Evolutionary conservation across 768 basidiomycete genomes (phyloP), one percentile per base, ranked within the genome.

Genomic region (Leccinellum rugosiceps): DNA sequence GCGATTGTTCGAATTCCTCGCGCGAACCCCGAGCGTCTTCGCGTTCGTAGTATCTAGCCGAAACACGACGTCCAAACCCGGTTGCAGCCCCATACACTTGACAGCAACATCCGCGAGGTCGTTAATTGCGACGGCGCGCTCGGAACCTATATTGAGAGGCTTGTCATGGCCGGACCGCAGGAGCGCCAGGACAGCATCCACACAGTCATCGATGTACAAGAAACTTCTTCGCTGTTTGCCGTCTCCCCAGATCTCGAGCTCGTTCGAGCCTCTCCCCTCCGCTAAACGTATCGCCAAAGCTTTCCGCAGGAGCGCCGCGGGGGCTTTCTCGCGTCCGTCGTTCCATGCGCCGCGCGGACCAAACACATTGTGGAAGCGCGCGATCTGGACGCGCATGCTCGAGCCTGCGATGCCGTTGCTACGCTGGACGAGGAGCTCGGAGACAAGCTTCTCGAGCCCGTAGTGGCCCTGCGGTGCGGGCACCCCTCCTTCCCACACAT

Each of bases 331-430:
- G 10, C 76, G 76, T 0, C 85, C 85, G 35, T 77, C 73, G 49
- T 67, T 71, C 81, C 81, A 85, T 1, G 80, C 71, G 0, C 80
- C 81, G 9, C 76, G 73, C 1, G 82, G 83, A 11, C 84, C 83
- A 56, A 75, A 84, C 14, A 86, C 73, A 53, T 85, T 85, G 52
- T 85, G 83, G 57, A 86, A 83, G 1, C 84, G 76, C 0, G 80
- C 81, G 47, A 84, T 77, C 14, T 73, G 76, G 30, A 82, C 63
- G 13, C 73, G 61, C 21, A 84, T 68, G 10, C 62, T 62, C 9
- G 43, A 15, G 1, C 64, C 53, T 1, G 67, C 52, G 50, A n/a
- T n/a, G n/a, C 38, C n/a, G n/a, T n/a, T 5, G n/a, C 70, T 71
- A 19, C 72, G 74, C 1, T 62, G 62, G 3, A 83, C 58, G 14